These are phyloP conservation scores for Solanum neorickii DNA, from an alignment of 257 asterid species.

Conservation along the genomic window DNA sequence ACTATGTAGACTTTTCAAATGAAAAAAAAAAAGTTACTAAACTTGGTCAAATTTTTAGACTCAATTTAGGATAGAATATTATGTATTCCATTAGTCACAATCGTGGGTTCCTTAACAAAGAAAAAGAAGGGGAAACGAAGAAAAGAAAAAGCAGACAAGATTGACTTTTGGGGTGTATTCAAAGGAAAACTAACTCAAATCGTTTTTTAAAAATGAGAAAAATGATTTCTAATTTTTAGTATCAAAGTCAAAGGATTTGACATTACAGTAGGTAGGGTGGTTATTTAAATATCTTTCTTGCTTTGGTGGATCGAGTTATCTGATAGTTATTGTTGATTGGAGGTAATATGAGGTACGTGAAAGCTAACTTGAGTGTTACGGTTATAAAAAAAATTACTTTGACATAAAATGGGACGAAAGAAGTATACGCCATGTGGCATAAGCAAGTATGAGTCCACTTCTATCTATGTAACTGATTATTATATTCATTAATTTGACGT, in stretches of 20 bases:
- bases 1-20: neutral
- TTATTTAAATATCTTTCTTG: no score
- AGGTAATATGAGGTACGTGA: no score
- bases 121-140: neutral
- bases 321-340: no score
- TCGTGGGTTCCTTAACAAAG: neutral
- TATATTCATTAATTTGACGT: neutral
- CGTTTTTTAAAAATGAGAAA: neutral
- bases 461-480: neutral
- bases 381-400: no score
- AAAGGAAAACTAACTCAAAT: neutral
- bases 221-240: no score
- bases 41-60: neutral
- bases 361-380: no score
- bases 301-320: no score
- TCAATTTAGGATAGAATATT: neutral
- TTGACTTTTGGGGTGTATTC: neutral
- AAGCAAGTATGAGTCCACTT: neutral
- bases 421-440: neutral
- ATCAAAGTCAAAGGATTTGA: no score
- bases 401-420: neutral
- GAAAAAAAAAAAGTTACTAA: neutral
- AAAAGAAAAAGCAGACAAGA: neutral
- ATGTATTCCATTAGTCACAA: neutral
- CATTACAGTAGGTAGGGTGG: no score